A percentile compares a stretch with the other conserved stretches of the same genome.
Conservation (phyloP, 2,329 filamentous ascomycete species). For the Dactylonectria estremocensis region DNA sequence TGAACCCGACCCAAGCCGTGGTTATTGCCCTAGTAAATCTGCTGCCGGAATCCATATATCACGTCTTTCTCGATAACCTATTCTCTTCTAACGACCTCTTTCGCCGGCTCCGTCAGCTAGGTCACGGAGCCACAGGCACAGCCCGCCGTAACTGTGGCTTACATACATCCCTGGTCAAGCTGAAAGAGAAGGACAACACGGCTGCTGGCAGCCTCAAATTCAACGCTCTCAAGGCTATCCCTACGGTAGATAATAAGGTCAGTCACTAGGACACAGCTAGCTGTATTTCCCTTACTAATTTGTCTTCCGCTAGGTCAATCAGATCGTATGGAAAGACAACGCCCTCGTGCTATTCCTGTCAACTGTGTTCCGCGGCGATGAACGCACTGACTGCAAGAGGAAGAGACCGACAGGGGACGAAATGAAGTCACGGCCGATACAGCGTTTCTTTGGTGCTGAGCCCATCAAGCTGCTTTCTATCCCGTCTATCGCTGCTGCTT, state of each 20-base stretch:
- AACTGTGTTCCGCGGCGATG: slow-evolving; percentile 10
- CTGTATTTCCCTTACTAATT: slow-evolving; percentile 3
- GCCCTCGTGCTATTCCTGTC: slow-evolving; percentile 2
- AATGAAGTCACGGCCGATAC: slow-evolving; percentile 2
- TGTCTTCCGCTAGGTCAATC: slow-evolving; percentile 4
- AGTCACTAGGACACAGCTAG: neutral
- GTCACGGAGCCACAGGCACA: slow-evolving; percentile 26
- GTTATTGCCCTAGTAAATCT: slow-evolving; percentile 30
- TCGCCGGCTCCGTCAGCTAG: slow-evolving; percentile 3
- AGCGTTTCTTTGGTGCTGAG: neutral
- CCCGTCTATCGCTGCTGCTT: slow-evolving; percentile 1
- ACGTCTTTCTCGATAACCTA: slow-evolving; percentile 33
- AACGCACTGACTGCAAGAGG: neutral
- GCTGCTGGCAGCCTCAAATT: slow-evolving; percentile 3
- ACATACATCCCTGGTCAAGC: slow-evolving; percentile 10
- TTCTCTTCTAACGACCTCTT: slow-evolving; percentile 27
- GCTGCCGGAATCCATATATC: slow-evolving; percentile 25
- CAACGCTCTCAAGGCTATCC: slow-evolving; percentile 7
- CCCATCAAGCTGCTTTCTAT: slow-evolving; percentile 5
- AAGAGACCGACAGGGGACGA: slow-evolving; percentile 7
- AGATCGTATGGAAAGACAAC: slow-evolving; percentile 13
- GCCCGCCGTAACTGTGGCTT: slow-evolving; percentile 27
- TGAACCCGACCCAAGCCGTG: slow-evolving; percentile 29
- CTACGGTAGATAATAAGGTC: slow-evolving; percentile 18
- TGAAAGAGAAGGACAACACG: slow-evolving; percentile 16